These are phyloP conservation scores for Calonectria pseudoturangicola DNA, from an alignment of 2,329 filamentous ascomycete species.

Conservation along the genomic window DNA sequence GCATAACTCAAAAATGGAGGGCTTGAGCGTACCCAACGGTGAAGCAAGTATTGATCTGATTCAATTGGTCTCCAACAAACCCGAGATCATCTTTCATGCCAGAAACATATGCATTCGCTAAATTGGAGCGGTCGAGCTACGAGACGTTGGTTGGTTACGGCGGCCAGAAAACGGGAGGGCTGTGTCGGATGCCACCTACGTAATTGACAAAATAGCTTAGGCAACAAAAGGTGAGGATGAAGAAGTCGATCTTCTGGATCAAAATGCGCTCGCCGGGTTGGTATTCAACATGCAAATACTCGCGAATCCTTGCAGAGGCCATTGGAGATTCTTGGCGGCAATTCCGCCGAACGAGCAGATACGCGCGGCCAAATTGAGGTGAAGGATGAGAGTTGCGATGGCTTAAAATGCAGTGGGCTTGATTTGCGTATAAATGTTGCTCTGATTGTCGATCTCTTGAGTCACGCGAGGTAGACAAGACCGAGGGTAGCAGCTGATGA, in stretches of 20 bases:
- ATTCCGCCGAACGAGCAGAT: background rate
- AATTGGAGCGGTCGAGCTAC: slow-evolving; percentile 62
- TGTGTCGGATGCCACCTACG: slow-evolving; percentile 56
- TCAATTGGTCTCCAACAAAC: slow-evolving; percentile 66
- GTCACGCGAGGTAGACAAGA: background rate
- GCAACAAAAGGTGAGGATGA: slow-evolving; percentile 79
- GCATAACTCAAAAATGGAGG: background rate
- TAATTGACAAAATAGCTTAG: slow-evolving; percentile 74
- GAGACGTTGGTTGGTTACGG: background rate
- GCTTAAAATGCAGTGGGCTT: background rate
- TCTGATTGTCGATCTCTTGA: background rate
- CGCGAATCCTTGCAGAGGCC: slow-evolving; percentile 49
- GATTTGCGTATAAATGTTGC: background rate
- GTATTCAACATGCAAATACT: slow-evolving; percentile 60
- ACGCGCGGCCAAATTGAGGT: background rate
- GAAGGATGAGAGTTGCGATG: background rate
- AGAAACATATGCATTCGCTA: slow-evolving; percentile 64
- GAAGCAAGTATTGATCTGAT: slow-evolving; percentile 61
- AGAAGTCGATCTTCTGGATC: slow-evolving; percentile 77
- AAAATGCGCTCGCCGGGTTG: slow-evolving; percentile 65
- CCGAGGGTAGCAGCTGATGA: background rate
- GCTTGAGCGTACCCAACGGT: slow-evolving; percentile 57
- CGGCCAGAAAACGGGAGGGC: rapidly evolving
- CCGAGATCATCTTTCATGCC: slow-evolving; percentile 68
- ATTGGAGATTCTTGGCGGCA: slow-evolving; percentile 3